phyloP scores from a whole-genome alignment of 805 yeast species.

The Saccharomycopsis sp. region DNA sequence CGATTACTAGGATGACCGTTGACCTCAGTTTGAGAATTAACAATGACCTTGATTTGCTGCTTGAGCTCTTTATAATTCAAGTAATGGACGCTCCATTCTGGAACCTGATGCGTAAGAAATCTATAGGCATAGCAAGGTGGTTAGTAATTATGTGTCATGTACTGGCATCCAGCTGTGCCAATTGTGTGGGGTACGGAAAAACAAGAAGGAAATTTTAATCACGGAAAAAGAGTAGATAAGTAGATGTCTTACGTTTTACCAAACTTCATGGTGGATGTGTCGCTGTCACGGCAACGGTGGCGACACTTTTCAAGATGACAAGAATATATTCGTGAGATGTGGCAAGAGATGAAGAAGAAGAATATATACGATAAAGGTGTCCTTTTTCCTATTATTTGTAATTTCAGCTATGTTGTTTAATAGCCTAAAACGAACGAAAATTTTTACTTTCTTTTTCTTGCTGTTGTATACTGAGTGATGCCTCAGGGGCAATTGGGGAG shows the following conservation, averaged over 20 bases:
- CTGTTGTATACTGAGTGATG: not conserved
- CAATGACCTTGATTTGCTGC: slow-evolving; percentile 66
- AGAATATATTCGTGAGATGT: not conserved
- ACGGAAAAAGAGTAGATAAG: not conserved
- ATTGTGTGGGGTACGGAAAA: not conserved
- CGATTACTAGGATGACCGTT: not conserved
- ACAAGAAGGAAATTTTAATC: slow-evolving; percentile 14
- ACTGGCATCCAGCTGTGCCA: no score
- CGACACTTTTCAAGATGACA: not conserved
- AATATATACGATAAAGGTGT: slow-evolving; percentile 1
- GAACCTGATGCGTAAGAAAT: slow-evolving; percentile 77
- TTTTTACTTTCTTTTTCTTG: not conserved
- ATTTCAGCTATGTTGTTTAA: not conserved
- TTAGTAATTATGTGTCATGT: slow-evolving; percentile 14
- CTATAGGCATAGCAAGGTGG: slow-evolving; percentile 22
- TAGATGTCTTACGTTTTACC: slow-evolving; percentile 61
- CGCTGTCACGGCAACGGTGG: not conserved
- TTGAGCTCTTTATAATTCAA: slow-evolving; percentile 83
- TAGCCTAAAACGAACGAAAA: not conserved
- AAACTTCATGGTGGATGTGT: slow-evolving; percentile 50
- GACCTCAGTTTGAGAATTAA: slow-evolving; percentile 35
- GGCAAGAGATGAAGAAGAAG: no score
- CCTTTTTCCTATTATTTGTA: not conserved
- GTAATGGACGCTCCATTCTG: slow-evolving; percentile 83
- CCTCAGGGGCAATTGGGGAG: no score